Evolutionary conservation across 441 rosid genomes (phyloP).

Genomic region (Populus hybrid): DNA sequence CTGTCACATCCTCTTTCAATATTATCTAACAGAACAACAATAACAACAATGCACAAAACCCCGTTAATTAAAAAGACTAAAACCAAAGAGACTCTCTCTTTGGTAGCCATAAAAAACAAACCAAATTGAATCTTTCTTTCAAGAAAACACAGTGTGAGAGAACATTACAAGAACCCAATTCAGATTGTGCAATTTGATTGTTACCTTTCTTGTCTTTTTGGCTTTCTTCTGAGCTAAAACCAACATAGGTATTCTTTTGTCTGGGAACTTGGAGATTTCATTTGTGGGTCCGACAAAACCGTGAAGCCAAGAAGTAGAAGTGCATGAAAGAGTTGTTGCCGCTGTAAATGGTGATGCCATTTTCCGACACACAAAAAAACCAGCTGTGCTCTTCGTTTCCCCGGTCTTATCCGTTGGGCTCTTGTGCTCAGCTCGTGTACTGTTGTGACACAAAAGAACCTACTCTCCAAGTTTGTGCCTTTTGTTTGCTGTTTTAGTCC

Average conservation of each 20-base stretch:
- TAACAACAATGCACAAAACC: not conserved
- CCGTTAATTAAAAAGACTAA: constrained; percentile 5
- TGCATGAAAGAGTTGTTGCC: constrained; percentile 53
- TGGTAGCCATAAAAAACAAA: not conserved
- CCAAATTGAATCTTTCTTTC: no score
- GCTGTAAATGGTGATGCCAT: constrained; percentile 53
- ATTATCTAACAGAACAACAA: constrained; percentile 45
- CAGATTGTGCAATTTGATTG: not conserved
- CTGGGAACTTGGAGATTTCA: constrained; percentile 40
- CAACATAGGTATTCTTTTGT: constrained; percentile 31
- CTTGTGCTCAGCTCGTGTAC: not conserved
- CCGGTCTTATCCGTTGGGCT: not conserved
- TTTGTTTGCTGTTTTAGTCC: no score
- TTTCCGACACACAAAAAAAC: not conserved
- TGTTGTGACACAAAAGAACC: not conserved
- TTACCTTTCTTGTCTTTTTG: constrained; percentile 61
- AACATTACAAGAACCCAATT: constrained; percentile 10
- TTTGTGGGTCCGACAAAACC: constrained; percentile 37
- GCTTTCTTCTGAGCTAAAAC: constrained; percentile 69
- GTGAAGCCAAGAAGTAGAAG: constrained; percentile 43
- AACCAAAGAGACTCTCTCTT: not conserved
- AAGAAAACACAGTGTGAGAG: not conserved
- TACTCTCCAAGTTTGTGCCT: no score
- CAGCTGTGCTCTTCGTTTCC: no score
- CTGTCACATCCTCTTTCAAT: constrained; percentile 73